phyloP scores from a whole-genome alignment of 140 eudicot species.

The Artemisia princeps region DNA sequence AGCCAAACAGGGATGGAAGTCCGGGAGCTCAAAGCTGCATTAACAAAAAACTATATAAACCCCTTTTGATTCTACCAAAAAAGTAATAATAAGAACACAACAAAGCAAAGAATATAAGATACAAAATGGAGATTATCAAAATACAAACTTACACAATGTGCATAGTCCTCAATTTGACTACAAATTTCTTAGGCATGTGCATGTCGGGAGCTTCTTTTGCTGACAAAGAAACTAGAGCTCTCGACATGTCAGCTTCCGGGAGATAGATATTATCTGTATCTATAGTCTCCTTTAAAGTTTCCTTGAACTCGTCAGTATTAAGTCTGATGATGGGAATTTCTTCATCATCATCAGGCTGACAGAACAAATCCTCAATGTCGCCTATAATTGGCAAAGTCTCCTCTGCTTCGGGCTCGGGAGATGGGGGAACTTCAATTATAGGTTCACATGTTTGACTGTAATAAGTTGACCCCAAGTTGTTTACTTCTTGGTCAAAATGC shows the following conservation, averaged over 20 bases:
- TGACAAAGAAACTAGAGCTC: slow-evolving; percentile 32
- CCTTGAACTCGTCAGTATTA: slow-evolving; percentile 29
- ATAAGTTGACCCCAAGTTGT: slow-evolving; percentile 18
- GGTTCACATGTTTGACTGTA: slow-evolving; percentile 36
- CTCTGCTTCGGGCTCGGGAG: slow-evolving; percentile 37
- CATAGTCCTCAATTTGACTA: slow-evolving; percentile 37
- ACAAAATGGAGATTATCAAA: not conserved
- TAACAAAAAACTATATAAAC: slow-evolving; percentile 2
- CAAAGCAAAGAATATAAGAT: not conserved
- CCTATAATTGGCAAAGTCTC: slow-evolving; percentile 11
- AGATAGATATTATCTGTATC: slow-evolving; percentile 9
- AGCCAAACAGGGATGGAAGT: slow-evolving; percentile 46
- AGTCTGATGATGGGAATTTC: slow-evolving; percentile 42
- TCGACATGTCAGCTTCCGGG: slow-evolving; percentile 33
- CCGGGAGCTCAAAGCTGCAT: slow-evolving; percentile 66
- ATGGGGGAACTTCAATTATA: slow-evolving; percentile 42
- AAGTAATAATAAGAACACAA: not conserved
- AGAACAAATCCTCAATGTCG: slow-evolving; percentile 46
- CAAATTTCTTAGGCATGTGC: slow-evolving; percentile 22
- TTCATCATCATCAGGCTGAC: slow-evolving; percentile 35
- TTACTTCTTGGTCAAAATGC: slow-evolving; percentile 9
- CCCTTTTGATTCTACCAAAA: not conserved
- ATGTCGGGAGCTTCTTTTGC: slow-evolving; percentile 18
- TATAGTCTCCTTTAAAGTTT: slow-evolving; percentile 24
- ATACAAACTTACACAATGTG: slow-evolving; percentile 55